phyloP scores from a whole-genome alignment of 805 yeast species.

The Ogataea philodendri region DNA sequence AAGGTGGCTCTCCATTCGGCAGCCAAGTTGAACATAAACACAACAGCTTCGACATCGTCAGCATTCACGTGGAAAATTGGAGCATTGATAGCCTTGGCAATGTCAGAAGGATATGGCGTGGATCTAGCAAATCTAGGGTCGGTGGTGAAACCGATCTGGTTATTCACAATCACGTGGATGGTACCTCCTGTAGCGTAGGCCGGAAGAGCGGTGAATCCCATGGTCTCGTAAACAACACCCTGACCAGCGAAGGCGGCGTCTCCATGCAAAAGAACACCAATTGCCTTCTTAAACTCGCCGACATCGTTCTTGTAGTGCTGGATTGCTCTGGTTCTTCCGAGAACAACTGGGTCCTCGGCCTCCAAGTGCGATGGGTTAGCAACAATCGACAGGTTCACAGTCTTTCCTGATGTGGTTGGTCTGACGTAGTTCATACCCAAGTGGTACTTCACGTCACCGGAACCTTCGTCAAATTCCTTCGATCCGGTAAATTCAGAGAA shows the following conservation, averaged over 20 bases:
- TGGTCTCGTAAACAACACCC: constrained; percentile 98
- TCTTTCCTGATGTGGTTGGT: constrained; percentile 98
- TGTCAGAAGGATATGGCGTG: constrained; percentile 96
- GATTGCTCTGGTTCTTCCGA: constrained; percentile 96
- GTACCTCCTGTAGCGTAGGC: constrained; percentile 99
- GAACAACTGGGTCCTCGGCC: constrained; percentile 98
- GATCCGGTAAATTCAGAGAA: constrained; percentile 95
- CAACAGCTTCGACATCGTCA: constrained; percentile 92
- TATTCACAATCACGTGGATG: constrained; percentile 90
- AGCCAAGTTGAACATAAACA: constrained; percentile 90
- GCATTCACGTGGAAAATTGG: constrained; percentile 99
- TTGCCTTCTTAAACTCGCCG: constrained; percentile 78
- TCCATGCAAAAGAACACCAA: constrained; percentile 94
- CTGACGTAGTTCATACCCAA: constrained; percentile 98
- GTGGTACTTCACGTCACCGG: constrained; percentile 99
- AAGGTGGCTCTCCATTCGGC: constrained; percentile 98
- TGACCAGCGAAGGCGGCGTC: constrained; percentile 99
- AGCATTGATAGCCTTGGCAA: constrained; percentile 94
- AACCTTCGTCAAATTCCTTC: constrained; percentile 85
- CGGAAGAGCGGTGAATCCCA: constrained; percentile 90
- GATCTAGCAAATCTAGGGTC: constrained; percentile 98
- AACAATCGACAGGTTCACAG: constrained; percentile 90
- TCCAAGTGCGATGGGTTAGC: constrained; percentile 99
- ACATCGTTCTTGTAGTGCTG: constrained; percentile 89
- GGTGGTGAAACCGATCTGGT: constrained; percentile 99